phyloP scores from a whole-genome alignment of 345 rosid species.

The Kandelia obovata region DNA sequence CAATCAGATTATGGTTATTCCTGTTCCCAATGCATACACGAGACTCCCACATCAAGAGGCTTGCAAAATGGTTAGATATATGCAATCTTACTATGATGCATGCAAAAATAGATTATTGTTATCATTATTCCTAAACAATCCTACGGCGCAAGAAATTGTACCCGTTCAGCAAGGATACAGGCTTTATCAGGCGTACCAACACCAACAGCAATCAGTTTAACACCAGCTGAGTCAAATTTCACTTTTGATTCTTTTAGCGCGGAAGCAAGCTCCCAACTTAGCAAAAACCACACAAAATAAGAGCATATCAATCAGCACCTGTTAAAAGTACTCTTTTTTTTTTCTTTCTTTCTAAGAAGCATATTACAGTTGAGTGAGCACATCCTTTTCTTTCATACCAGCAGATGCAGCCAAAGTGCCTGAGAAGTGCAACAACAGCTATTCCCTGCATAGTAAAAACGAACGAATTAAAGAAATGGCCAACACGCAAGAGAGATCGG shows the following conservation, averaged over 20 bases:
- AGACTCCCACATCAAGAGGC: too few species aligned
- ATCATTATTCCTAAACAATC: background rate
- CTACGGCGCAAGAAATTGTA: constrained; percentile 14
- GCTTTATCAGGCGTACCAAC: constrained; percentile 86
- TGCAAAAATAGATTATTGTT: background rate
- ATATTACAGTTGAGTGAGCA: background rate
- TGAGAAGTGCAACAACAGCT: constrained; percentile 78
- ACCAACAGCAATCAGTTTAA: constrained; percentile 72
- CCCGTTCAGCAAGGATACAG: constrained; percentile 59
- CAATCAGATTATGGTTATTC: too few species aligned
- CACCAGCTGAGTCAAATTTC: constrained; percentile 75
- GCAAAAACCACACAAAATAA: background rate
- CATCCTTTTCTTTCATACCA: constrained; percentile 43
- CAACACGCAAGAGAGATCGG: background rate
- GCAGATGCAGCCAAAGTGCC: constrained; percentile 90
- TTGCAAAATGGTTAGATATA: background rate
- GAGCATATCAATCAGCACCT: background rate
- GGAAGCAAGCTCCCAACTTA: constrained; percentile 87
- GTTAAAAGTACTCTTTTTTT: background rate
- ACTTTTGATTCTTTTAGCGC: constrained; percentile 60
- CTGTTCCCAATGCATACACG: too few species aligned
- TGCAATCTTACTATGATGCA: background rate
- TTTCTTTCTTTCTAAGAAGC: too few species aligned
- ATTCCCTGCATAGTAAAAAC: constrained; percentile 43
- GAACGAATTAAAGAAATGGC: background rate